Evolutionary conservation across 2,329 filamentous ascomycete genomes (phyloP).

Genomic region (Fusarium musae): DNA sequence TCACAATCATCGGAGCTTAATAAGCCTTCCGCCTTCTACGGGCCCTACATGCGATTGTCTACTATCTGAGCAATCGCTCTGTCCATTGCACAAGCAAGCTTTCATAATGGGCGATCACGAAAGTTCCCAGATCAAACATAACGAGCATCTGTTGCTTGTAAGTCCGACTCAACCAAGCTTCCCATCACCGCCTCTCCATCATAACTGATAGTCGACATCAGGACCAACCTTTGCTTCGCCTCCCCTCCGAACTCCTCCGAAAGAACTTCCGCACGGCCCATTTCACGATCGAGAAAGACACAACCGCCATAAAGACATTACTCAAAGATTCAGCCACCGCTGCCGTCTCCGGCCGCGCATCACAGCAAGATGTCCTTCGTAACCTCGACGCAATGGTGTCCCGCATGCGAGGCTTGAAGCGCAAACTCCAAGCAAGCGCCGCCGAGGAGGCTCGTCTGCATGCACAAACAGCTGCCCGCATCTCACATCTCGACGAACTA

Average conservation of each 20-base stretch:
- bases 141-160: conserved; percentile 80
- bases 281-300: conserved; percentile 78
- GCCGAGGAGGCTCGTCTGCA: conserved; percentile 84
- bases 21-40: background rate
- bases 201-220: conserved; percentile 50
- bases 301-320: conserved; percentile 68
- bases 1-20: conserved; percentile 14
- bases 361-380: conserved; percentile 77
- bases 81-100: background rate
- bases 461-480: conserved; percentile 77
- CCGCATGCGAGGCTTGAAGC: conserved; percentile 86
- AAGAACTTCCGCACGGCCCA: conserved; percentile 93
- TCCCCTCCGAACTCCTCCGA: conserved; percentile 91
- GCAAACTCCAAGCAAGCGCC: conserved; percentile 81
- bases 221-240: conserved; percentile 94
- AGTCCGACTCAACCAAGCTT: conserved; percentile 2
- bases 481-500: conserved; percentile 83
- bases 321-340: conserved; percentile 74
- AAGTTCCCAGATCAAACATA: conserved; percentile 76
- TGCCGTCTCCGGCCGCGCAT: conserved; percentile 70
- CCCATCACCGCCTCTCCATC: conserved; percentile 5
- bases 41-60: background rate
- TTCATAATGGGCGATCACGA: conserved; percentile 67
- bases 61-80: background rate
- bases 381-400: conserved; percentile 86